Evolutionary conservation across 108 stramenopile species (phyloP).

Genomic region (Nannochloropsis salina): DNA sequence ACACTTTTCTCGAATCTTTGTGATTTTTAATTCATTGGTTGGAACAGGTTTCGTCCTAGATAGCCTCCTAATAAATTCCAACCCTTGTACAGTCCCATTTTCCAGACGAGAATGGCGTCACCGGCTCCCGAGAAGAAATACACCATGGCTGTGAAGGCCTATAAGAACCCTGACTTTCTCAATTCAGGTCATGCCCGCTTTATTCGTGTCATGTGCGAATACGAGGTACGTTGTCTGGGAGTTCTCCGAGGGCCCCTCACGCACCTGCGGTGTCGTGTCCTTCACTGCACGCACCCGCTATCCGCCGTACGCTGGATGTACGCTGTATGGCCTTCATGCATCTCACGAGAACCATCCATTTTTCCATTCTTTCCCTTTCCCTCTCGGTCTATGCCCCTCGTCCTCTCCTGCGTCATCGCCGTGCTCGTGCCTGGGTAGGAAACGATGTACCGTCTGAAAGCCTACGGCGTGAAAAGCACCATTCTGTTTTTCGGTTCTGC

Average conservation of each 20-base stretch:
- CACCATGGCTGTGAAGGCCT: slow-evolving; percentile 43
- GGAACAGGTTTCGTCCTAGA: no score
- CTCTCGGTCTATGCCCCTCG: background rate
- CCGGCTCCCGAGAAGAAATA: slow-evolving; percentile 31
- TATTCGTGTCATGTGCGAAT: slow-evolving; percentile 52
- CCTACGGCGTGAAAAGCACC: slow-evolving; percentile 33
- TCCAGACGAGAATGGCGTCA: background rate
- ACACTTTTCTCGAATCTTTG: no score
- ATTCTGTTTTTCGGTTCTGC: slow-evolving; percentile 45
- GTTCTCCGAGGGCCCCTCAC: no score
- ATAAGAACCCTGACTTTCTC: slow-evolving; percentile 48
- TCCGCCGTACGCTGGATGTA: no score
- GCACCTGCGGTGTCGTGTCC: background rate
- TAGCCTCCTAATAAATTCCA: no score
- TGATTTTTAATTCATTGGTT: no score
- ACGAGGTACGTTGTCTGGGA: slow-evolving; percentile 24
- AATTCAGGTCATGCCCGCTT: slow-evolving; percentile 46
- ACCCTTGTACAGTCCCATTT: no score
- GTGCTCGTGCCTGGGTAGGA: slow-evolving; percentile 22
- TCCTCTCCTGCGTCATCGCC: background rate
- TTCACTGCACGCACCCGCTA: background rate
- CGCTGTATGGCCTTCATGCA: no score
- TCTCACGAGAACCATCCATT: background rate
- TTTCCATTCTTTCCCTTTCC: background rate
- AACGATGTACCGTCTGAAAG: slow-evolving; percentile 47